These are phyloP conservation scores for Epichloe gansuensis DNA, from an alignment of 2,329 filamentous ascomycete genomes.

Conservation along the genomic window DNA sequence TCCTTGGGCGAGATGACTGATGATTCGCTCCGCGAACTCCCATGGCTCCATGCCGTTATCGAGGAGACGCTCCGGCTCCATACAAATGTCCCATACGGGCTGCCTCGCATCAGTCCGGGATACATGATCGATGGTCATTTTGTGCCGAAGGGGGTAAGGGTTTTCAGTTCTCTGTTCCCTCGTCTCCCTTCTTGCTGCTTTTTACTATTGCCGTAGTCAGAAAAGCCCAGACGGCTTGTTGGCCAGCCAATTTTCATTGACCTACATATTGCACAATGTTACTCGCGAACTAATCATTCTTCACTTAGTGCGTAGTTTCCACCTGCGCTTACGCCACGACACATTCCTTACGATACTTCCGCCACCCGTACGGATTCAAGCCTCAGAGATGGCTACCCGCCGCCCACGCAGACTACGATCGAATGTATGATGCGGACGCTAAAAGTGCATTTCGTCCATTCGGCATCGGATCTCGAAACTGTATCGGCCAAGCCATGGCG, in stretches of 20 bases:
- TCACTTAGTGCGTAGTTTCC: neutral
- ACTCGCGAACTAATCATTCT: neutral
- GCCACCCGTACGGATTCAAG: neutral
- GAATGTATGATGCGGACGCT: neutral
- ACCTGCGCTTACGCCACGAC: neutral
- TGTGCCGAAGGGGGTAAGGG: neutral
- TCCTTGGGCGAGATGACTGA: neutral
- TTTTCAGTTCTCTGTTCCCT: too few species aligned
- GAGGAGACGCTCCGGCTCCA: neutral
- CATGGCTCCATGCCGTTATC: neutral
- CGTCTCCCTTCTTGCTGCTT: too few species aligned
- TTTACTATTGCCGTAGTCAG: too few species aligned
- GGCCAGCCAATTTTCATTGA: too few species aligned
- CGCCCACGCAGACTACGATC: neutral
- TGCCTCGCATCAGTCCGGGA: neutral
- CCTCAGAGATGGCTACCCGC: neutral
- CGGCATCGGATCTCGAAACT: neutral
- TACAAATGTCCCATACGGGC: neutral
- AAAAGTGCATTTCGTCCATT: neutral
- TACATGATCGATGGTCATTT: neutral
- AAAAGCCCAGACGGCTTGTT: too few species aligned
- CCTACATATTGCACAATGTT: too few species aligned
- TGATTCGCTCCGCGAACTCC: neutral
- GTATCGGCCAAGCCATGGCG: neutral
- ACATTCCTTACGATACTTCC: neutral